Conservation (phyloP, 2,329 filamentous ascomycete species). For the Trichophyton mentagrophytes region DNA sequence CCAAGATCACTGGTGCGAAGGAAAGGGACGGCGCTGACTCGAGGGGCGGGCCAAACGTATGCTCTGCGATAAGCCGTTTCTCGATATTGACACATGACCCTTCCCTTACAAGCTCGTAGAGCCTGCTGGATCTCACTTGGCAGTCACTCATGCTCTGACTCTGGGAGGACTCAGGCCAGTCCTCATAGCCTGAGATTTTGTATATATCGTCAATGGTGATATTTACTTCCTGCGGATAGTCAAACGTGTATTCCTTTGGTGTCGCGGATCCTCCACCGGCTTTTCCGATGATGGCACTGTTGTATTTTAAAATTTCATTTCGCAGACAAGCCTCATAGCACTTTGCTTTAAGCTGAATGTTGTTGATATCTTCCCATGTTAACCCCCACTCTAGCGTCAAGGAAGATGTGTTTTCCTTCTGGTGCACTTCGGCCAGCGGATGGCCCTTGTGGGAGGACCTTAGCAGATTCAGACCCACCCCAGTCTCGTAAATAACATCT, state of each 20-base stretch:
- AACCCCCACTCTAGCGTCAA: slow-evolving; percentile 56
- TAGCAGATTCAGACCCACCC: slow-evolving; percentile 61
- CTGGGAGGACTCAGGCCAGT: neutral
- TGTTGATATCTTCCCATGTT: slow-evolving; percentile 55
- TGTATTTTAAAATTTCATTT: slow-evolving; percentile 28
- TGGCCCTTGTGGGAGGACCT: slow-evolving; percentile 58
- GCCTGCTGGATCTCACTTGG: slow-evolving; percentile 15
- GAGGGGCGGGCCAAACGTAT: slow-evolving; percentile 29
- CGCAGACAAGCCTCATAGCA: slow-evolving; percentile 28
- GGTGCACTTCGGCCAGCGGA: slow-evolving; percentile 46
- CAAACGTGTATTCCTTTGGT: neutral
- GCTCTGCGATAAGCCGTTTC: slow-evolving; percentile 9
- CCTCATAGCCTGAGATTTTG: slow-evolving; percentile 5
- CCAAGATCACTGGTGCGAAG: slow-evolving; percentile 58
- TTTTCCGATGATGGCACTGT: slow-evolving; percentile 15
- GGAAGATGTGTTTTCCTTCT: slow-evolving; percentile 37
- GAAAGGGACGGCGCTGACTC: slow-evolving; percentile 52
- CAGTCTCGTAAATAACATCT: slow-evolving; percentile 63
- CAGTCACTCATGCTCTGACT: neutral
- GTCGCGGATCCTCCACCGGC: neutral
- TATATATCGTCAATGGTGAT: slow-evolving; percentile 6
- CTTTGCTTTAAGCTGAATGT: slow-evolving; percentile 48
- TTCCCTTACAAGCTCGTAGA: slow-evolving; percentile 21
- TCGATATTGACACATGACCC: slow-evolving; percentile 15
- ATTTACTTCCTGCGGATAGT: neutral